Evolutionary conservation across 192 early-diverging fungal genomes (phyloP).

Genomic region (Coemansia sp.): DNA sequence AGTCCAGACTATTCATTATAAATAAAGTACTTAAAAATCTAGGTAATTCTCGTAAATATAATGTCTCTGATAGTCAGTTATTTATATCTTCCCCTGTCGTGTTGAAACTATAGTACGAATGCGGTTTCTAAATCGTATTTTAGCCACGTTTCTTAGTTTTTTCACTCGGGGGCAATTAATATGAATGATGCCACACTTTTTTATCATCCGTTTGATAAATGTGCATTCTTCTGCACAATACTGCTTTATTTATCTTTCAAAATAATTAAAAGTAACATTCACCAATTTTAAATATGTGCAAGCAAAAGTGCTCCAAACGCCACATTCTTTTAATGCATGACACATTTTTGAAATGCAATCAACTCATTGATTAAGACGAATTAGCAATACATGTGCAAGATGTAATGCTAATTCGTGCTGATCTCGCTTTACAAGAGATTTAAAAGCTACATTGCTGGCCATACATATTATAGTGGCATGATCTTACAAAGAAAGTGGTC

Average conservation of each 20-base stretch:
- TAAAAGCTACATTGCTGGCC: neutral
- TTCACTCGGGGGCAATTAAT: neutral
- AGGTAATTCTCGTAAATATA: neutral
- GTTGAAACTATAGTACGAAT: too few species aligned
- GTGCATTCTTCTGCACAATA: neutral
- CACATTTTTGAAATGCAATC: neutral
- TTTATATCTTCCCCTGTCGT: too few species aligned
- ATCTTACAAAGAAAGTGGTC: neutral
- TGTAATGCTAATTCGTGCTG: neutral
- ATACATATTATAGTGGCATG: neutral
- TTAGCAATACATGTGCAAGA: neutral
- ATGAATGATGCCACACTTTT: neutral
- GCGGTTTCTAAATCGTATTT: too few species aligned
- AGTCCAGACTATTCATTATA: neutral
- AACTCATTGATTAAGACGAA: too few species aligned
- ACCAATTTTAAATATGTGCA: too few species aligned
- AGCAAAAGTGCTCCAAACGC: neutral
- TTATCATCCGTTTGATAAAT: neutral
- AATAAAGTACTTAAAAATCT: neutral
- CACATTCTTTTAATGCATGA: neutral
- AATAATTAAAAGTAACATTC: too few species aligned
- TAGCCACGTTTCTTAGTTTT: neutral
- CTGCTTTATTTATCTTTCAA: neutral
- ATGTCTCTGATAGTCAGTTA: neutral
- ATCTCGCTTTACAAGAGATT: neutral